Conservation (phyloP, 148 eudicot species). For the Salicornia ramosissima region DNA sequence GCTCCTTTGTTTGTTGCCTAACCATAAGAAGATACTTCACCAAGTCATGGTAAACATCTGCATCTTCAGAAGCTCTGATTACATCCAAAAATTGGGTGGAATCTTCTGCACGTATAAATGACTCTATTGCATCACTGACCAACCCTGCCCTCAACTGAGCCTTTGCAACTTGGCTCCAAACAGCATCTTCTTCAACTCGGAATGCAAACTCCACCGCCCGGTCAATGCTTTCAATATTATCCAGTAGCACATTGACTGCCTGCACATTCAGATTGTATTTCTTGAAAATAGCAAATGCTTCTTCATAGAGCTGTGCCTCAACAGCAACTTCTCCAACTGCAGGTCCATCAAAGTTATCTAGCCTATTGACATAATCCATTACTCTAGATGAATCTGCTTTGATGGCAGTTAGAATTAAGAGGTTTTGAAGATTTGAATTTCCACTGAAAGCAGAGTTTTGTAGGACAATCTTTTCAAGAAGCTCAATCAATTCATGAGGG, state of each 20-base stretch:
- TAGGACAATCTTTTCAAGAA: conserved; percentile 95
- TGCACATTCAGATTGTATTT: conserved; percentile 94
- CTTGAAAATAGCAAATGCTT: conserved; percentile 96
- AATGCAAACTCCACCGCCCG: conserved; percentile 97
- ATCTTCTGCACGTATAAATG: conserved; percentile 95
- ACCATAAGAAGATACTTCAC: conserved; percentile 92
- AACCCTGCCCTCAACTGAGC: conserved; percentile 83
- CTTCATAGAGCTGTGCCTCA: conserved; percentile 89
- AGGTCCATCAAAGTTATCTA: conserved; percentile 99
- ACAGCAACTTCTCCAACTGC: conserved; percentile 99
- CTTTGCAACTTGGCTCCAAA: conserved; percentile 96
- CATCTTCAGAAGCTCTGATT: conserved; percentile 79
- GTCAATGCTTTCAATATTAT: conserved; percentile 65
- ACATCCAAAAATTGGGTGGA: conserved; percentile 87
- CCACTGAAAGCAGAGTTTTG: conserved; percentile 99
- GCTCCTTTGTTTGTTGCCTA: conserved; percentile 87
- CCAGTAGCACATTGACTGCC: conserved; percentile 84
- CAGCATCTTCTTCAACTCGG: conserved; percentile 98
- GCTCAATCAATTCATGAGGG: conserved; percentile 95
- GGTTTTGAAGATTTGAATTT: conserved; percentile 85
- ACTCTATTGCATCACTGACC: conserved; percentile 93
- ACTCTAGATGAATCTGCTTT: conserved; percentile 95
- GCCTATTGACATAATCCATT: conserved; percentile 90
- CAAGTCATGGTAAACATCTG: conserved; percentile 78
- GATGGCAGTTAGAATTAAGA: conserved; percentile 93